These are phyloP conservation scores for Ogataea ramenticola DNA, from an alignment of 805 yeast species.

Conservation along the genomic window DNA sequence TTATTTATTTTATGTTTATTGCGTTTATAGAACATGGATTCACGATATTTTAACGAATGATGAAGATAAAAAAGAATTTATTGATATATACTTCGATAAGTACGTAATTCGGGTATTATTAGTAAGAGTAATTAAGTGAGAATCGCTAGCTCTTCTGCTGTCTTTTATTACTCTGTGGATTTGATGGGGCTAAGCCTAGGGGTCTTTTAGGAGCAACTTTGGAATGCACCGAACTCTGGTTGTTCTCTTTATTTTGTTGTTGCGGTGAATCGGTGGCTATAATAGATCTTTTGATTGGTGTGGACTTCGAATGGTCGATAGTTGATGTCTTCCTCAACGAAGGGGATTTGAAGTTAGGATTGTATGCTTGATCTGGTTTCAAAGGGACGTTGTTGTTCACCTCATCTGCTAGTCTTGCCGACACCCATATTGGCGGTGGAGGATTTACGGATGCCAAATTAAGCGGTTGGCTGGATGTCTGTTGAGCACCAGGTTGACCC, in stretches of 20 bases:
- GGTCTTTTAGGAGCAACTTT: not conserved
- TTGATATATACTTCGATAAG: no score
- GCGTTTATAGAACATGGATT: no score
- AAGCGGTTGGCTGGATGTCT: not conserved
- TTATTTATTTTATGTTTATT: no score
- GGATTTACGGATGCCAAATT: not conserved
- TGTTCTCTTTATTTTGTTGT: not conserved
- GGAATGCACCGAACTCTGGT: not conserved
- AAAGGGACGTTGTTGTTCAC: slow-evolving; percentile 38
- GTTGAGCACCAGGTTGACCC: not conserved
- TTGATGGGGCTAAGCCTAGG: not conserved
- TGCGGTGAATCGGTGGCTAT: no score
- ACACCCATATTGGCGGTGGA: slow-evolving; percentile 18
- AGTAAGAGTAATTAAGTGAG: not conserved
- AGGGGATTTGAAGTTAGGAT: slow-evolving; percentile 51
- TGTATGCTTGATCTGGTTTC: slow-evolving; percentile 35
- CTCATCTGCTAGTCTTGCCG: slow-evolving; percentile 57
- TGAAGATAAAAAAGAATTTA: no score
- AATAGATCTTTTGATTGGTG: slow-evolving; percentile 45
- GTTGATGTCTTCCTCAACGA: slow-evolving; percentile 42
- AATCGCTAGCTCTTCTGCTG: not conserved
- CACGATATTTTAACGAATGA: no score
- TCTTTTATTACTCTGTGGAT: not conserved
- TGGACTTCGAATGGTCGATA: slow-evolving; percentile 61
- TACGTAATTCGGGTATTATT: no score